These are phyloP conservation scores for Beta macrorhiza DNA, from an alignment of 179 eudicot species.

Conservation along the genomic window DNA sequence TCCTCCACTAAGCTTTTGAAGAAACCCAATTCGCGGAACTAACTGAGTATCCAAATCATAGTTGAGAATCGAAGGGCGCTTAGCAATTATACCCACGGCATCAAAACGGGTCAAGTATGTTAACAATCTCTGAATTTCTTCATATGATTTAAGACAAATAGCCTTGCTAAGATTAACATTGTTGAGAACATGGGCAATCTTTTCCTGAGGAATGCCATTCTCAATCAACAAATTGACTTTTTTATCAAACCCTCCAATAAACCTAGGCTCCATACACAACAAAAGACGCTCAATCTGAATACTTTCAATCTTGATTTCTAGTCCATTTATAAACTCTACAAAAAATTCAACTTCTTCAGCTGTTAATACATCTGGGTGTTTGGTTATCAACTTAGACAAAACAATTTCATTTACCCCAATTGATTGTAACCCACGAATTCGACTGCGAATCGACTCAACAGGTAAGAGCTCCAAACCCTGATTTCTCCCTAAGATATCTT, in stretches of 20 bases:
- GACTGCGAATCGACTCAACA: constrained; percentile 43
- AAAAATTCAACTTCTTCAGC: constrained; percentile 54
- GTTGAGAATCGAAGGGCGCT: constrained; percentile 62
- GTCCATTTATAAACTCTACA: constrained; percentile 38
- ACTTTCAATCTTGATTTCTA: constrained; percentile 46
- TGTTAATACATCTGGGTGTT: constrained; percentile 59
- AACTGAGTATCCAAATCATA: constrained; percentile 75
- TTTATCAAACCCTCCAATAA: constrained; percentile 52
- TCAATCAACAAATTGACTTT: constrained; percentile 55
- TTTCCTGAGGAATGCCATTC: constrained; percentile 61
- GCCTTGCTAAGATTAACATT: constrained; percentile 64
- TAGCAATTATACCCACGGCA: constrained; percentile 57
- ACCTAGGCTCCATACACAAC: constrained; percentile 46
- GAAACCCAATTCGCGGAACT: constrained; percentile 62
- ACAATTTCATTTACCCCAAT: constrained; percentile 47
- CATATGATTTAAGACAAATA: constrained; percentile 53
- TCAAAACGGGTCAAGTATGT: constrained; percentile 60
- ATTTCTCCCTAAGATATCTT: constrained; percentile 40
- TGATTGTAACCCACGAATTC: constrained; percentile 49
- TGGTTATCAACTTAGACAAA: constrained; percentile 49
- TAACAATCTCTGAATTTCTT: constrained; percentile 62
- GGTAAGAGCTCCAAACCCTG: constrained; percentile 42
- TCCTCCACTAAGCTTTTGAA: constrained; percentile 62
- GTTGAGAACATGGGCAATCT: constrained; percentile 65
- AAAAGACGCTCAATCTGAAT: constrained; percentile 64